Percentiles rank a stretch among this genome's conserved stretches.
Conservation (phyloP, 2,329 filamentous ascomycete species). For the Talaromyces amestolkiae region DNA sequence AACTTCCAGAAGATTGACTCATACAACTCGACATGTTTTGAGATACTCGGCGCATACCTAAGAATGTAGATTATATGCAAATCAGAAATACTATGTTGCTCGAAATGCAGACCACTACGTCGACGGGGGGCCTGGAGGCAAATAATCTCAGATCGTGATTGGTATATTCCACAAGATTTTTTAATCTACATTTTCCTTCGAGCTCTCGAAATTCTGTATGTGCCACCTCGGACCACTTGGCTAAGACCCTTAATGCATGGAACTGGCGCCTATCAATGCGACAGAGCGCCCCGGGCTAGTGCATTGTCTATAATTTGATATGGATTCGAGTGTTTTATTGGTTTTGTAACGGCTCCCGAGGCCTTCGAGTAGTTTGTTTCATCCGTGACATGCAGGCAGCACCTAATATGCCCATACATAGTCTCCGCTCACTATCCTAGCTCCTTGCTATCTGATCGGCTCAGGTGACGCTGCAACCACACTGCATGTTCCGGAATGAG, state of each 20-base stretch:
- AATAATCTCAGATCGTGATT: neutral
- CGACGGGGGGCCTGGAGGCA: neutral
- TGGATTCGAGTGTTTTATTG: neutral
- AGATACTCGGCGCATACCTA: neutral
- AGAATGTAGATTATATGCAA: neutral
- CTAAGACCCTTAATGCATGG: neutral
- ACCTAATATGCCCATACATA: neutral
- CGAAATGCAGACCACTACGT: neutral
- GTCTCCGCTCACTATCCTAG: neutral
- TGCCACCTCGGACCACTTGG: neutral
- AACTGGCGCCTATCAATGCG: neutral
- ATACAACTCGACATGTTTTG: neutral
- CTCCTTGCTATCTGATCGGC: neutral
- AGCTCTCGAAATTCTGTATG: neutral
- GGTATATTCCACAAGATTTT: neutral
- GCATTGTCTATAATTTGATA: neutral
- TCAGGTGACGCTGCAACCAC: neutral
- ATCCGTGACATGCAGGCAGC: neutral
- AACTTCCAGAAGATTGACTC: neutral
- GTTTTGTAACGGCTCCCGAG: neutral
- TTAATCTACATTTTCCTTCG: neutral
- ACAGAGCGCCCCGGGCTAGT: neutral
- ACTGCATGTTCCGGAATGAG: neutral
- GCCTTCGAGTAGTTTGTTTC: neutral
- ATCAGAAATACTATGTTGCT: neutral